Conservation (phyloP, 1,284 basidiomycete genomes). For the Omphalotus olearius region DNA sequence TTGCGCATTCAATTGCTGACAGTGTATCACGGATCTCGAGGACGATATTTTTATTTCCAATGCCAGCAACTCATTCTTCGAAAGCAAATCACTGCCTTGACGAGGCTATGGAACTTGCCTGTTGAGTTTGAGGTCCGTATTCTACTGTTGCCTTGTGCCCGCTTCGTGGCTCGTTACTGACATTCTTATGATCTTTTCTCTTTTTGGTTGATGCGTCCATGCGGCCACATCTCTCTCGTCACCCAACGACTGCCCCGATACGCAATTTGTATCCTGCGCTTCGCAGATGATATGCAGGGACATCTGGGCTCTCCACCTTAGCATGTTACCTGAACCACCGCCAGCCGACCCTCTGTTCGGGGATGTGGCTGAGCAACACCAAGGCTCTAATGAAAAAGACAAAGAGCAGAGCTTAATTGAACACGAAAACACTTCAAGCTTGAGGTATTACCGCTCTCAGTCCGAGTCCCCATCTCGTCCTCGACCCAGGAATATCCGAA, state of each 20-base stretch:
- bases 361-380: not conserved
- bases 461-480: not conserved
- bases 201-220: not conserved
- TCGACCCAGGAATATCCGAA: not conserved
- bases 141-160: not conserved
- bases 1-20: not conserved
- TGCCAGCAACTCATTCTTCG: conserved; percentile 78
- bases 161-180: not conserved
- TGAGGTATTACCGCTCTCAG: not conserved
- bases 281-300: conserved; percentile 72
- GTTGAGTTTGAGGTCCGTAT: conserved; percentile 71
- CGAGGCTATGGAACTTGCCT: conserved; percentile 66
- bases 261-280: too few relatives aligned
- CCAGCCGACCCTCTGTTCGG: conserved; percentile 56
- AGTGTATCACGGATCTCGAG: conserved; percentile 82
- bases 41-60: conserved; percentile 75
- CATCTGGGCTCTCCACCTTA: conserved; percentile 75
- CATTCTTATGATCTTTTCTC: not conserved
- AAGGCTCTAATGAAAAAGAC: not conserved
- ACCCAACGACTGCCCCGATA: too few relatives aligned
- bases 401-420: too few relatives aligned
- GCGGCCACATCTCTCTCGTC: not conserved
- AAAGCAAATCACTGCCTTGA: conserved; percentile 67
- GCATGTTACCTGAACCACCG: conserved; percentile 55
- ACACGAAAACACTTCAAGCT: conserved; percentile 16